Evolutionary conservation across 2,329 filamentous ascomycete genomes (phyloP), one percentile per base, ranked within the genome.

Genomic region (Alternaria panax): DNA sequence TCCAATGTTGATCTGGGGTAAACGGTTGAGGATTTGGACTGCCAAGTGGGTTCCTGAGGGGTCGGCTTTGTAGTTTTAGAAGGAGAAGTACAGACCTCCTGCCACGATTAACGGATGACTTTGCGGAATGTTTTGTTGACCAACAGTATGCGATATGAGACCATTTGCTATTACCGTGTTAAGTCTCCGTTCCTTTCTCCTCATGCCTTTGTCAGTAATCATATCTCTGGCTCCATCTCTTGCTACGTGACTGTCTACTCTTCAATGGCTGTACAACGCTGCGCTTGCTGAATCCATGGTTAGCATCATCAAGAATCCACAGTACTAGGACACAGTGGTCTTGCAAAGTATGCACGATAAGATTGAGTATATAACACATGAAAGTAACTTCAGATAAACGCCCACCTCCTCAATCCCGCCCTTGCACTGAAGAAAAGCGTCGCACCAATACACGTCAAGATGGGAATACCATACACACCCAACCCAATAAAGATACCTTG

Each of bases 1-100:
- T 4, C 78, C 79, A 0, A 60, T 80, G 38, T 68, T 71, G 62
- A 57, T 80, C 38, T 80, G 70, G 61, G 80, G 80, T 0, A 82
- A 81, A 73, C 66, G 79, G 14, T 56, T 78, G 52, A 71, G 80
- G 54, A 79, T 81, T 42, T 79, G 78, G 28, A 81, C 79, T 6
- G 76, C 76, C 0, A 67, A 72, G 46, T 74, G 72, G 73, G 63
- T 76, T 14, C 65, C 70, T 1, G 62, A 65, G n/a, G 63, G 64
- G 0, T 57, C 60, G n/a, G 54, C 58, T 54, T 72, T 56, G 58
- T 48, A 48, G 20, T n/a, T 4, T 34, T n/a, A n/a, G 12, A 34
- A 34, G 30, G 16, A 12, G 12, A 16, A 2, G 30, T 16, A 34
- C 2, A 18, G 24, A n/a, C n/a, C n/a, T 48, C 20, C 3, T 20